phyloP scores from a whole-genome alignment of 148 eudicot species.

The Fagopyrum tataricum region DNA sequence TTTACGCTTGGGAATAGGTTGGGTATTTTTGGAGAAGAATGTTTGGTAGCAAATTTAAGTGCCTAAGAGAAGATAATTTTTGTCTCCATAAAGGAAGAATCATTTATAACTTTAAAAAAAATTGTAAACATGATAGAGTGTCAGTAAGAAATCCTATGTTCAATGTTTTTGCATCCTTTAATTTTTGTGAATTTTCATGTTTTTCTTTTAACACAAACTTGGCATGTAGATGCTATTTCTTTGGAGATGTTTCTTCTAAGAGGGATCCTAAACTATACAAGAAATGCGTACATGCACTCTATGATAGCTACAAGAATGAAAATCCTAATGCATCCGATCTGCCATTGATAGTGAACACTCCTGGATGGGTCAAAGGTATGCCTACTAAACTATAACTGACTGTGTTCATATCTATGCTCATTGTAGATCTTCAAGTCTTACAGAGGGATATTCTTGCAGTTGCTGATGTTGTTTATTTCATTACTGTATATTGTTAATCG shows the following conservation, averaged over 20 bases:
- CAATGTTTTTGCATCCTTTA: neutral
- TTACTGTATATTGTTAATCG: neutral
- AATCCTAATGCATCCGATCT: conserved; percentile 27
- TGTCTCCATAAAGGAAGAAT: no score
- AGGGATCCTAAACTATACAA: conserved; percentile 65
- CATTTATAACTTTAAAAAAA: no score
- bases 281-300: conserved; percentile 41
- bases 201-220: neutral
- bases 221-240: conserved; percentile 77
- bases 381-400: conserved; percentile 5
- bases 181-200: neutral
- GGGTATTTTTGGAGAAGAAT: neutral
- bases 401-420: neutral
- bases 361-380: conserved; percentile 95
- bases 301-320: conserved; percentile 49
- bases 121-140: no score
- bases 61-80: neutral
- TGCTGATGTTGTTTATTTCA: neutral
- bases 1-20: neutral
- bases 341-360: conserved; percentile 81
- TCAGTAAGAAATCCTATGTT: neutral
- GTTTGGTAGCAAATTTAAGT: neutral
- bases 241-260: conserved; percentile 81
- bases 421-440: neutral
- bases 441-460: neutral